phyloP scores from a whole-genome alignment of 2,329 filamentous ascomycete species.

The Atkinsonella hypoxylon region DNA sequence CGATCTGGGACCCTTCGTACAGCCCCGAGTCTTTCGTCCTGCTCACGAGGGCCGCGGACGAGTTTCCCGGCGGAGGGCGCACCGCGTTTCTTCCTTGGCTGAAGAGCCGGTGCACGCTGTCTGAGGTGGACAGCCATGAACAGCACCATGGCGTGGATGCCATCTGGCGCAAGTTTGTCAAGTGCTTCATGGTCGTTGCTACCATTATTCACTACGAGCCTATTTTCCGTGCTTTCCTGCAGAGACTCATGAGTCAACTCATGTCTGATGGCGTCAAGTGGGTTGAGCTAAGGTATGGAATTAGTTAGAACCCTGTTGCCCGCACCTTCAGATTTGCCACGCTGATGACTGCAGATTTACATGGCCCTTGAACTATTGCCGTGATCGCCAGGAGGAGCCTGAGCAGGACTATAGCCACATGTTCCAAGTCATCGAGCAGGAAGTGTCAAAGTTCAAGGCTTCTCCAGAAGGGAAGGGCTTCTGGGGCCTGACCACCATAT shows the following conservation, averaged over 20 bases:
- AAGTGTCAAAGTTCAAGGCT: slow-evolving; percentile 62
- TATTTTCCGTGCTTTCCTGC: slow-evolving; percentile 68
- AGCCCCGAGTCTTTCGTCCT: slow-evolving; percentile 44
- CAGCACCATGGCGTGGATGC: slow-evolving; percentile 76
- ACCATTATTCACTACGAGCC: slow-evolving; percentile 82
- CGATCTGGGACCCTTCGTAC: slow-evolving; percentile 60
- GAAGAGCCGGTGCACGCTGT: slow-evolving; percentile 59
- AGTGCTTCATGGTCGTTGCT: slow-evolving; percentile 61
- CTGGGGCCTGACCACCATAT: slow-evolving; percentile 77
- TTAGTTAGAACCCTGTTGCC: background rate
- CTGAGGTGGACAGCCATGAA: slow-evolving; percentile 57
- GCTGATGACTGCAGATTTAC: slow-evolving; percentile 37
- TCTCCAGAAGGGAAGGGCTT: slow-evolving; percentile 62
- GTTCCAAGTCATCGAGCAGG: slow-evolving; percentile 64
- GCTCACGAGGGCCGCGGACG: slow-evolving; percentile 50
- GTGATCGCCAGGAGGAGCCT: slow-evolving; percentile 48
- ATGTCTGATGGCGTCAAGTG: slow-evolving; percentile 75
- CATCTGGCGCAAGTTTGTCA: slow-evolving; percentile 72
- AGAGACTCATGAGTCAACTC: slow-evolving; percentile 56
- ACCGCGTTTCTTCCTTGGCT: slow-evolving; percentile 69
- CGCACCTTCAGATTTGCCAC: background rate
- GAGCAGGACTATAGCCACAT: slow-evolving; percentile 59
- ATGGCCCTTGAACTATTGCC: slow-evolving; percentile 61
- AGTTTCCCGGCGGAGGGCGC: slow-evolving; percentile 62
- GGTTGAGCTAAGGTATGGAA: slow-evolving; percentile 55